Evolutionary conservation across 148 eudicot genomes (phyloP), one percentile per base, ranked within the genome.

Genomic region (Chenopodium album): DNA sequence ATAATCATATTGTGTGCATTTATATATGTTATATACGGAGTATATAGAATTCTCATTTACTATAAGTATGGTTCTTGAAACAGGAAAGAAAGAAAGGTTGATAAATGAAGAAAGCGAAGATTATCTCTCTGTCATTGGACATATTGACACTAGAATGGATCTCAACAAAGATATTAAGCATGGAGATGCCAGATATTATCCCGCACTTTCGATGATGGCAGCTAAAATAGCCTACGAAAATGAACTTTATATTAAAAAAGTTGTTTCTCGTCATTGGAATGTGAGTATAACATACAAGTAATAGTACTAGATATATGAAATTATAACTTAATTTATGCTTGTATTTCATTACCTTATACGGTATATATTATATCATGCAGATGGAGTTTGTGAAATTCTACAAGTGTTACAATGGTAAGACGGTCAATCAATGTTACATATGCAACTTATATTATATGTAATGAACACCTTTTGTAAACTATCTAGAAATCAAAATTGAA

Each of bases 151-250:
- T 9, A 81, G 96, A 37, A 29, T 71, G 23, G 91, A 89, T 73
- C 69, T 91, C 22, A 91, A 88, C 81, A 63, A 84, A 26, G 83
- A 71, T 1, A 89, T 92, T 2, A 79, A 81, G 66, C 82, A 29
- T 47, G 89, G 81, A 72, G 93, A 89, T 74, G 34, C 73, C 8
- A 89, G 91, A 81, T 92, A 91, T 78, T 66, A 80, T 76, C 84
- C 88, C 0, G 73, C 86, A 47, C 92, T 94, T 63, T 68, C 91
- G 4, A 71, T 92, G 77, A 90, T 94, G 95, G 95, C 98, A 66
- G 80, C 98, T 23, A 94, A 94, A 78, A 80, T 87, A 64, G 85
- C 91, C 19, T 94, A 94, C 67, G 98, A 94, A 78, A 94, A 92
- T 71, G 56, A 81, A 44, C 50, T 76, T 8, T 78, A 86, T 79